Evolutionary conservation across 768 basidiomycete species (phyloP).

Genomic region (Tulasnella sp.): DNA sequence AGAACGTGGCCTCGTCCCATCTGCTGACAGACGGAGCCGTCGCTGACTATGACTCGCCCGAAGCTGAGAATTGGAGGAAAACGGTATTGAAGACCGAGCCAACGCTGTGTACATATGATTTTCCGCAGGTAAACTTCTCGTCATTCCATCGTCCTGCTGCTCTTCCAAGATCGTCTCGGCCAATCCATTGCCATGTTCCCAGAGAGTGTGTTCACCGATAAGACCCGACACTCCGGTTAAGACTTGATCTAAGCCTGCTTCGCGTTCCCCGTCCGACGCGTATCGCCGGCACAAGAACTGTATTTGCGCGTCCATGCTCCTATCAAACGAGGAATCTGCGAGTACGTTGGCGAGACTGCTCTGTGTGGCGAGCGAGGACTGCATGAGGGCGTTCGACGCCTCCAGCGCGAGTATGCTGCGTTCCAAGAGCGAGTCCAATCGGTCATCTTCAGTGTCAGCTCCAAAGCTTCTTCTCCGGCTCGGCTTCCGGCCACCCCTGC

Average conservation of each 20-base stretch:
- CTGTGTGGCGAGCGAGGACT: constrained; percentile 64
- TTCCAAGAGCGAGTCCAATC: constrained; percentile 57
- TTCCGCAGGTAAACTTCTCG: constrained; percentile 11
- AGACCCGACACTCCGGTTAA: constrained; percentile 7
- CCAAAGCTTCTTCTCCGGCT: background rate
- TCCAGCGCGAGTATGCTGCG: constrained; percentile 78
- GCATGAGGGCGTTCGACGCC: constrained; percentile 69
- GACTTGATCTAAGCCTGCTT: constrained; percentile 10
- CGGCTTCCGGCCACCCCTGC: background rate
- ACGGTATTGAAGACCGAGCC: background rate
- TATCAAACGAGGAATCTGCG: constrained; percentile 24
- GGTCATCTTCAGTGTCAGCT: background rate
- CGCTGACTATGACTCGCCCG: background rate
- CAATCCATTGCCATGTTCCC: background rate
- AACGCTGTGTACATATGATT: constrained; percentile 7
- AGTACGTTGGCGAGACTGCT: constrained; percentile 42
- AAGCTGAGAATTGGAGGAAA: background rate
- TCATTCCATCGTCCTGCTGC: background rate
- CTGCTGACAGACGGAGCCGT: constrained; percentile 12
- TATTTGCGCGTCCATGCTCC: constrained; percentile 13
- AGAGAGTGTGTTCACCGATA: background rate
- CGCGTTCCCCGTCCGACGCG: background rate
- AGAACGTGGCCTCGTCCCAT: constrained; percentile 9
- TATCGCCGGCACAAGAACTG: constrained; percentile 11
- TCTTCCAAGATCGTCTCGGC: background rate